Conservation (phyloP, 805 yeast species). For the Barnettozyma vustinii region DNA sequence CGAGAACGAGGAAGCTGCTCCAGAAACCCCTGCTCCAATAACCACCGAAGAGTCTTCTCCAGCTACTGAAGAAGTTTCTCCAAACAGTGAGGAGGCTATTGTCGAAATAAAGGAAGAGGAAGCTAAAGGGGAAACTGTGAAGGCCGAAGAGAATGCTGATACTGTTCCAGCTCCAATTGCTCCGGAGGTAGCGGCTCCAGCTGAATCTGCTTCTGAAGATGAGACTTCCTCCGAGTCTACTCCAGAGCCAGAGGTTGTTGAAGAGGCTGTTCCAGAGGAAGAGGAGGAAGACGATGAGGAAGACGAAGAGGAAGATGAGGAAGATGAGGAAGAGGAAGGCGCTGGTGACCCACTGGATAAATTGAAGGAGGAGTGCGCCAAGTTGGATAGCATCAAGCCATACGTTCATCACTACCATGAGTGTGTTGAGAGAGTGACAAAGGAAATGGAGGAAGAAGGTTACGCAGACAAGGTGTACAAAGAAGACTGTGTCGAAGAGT, state of each 20-base stretch:
- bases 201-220: slow-evolving; percentile 11
- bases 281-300: slow-evolving; percentile 28
- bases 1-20: slow-evolving; percentile 33
- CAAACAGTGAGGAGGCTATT: slow-evolving; percentile 8
- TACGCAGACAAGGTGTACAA: slow-evolving; percentile 76
- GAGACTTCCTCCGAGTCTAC: slow-evolving; percentile 9
- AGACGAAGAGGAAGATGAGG: slow-evolving; percentile 57
- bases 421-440: slow-evolving; percentile 91
- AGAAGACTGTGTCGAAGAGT: slow-evolving; percentile 98
- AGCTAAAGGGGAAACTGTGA: slow-evolving; percentile 27
- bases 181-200: slow-evolving; percentile 11
- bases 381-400: slow-evolving; percentile 61
- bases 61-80: slow-evolving; percentile 6
- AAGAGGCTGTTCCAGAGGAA: slow-evolving; percentile 16
- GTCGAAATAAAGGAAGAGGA: slow-evolving; percentile 13
- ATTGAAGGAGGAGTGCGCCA: slow-evolving; percentile 63
- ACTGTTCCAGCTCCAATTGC: too few species aligned
- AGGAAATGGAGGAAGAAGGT: slow-evolving; percentile 77
- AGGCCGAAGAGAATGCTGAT: not conserved
- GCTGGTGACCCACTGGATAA: slow-evolving; percentile 60
- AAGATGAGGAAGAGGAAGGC: slow-evolving; percentile 68
- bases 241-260: slow-evolving; percentile 7
- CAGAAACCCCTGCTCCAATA: slow-evolving; percentile 1
- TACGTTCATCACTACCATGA: slow-evolving; percentile 86
- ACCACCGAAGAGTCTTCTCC: too few species aligned